Percentiles rank a stretch among this genome's conserved stretches.
phyloP scores from a whole-genome alignment of 768 basidiomycete species.

The Rossbeevera mucosa region DNA sequence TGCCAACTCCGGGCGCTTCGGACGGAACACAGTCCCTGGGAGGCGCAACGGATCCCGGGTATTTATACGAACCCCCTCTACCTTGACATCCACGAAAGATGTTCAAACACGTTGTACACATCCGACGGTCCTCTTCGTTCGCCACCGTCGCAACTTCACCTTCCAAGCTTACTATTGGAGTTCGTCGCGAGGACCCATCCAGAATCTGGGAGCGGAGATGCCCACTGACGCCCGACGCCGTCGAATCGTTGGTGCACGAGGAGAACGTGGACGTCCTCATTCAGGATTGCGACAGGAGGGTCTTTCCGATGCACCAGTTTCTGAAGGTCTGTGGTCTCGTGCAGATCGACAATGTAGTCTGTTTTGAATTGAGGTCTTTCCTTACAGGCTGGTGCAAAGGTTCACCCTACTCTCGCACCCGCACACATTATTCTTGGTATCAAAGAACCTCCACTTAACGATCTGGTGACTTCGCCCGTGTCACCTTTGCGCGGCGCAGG shows the following conservation, averaged over 20 bases:
- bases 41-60: neutral
- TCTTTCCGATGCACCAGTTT: constrained; percentile 65
- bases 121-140: constrained; percentile 25
- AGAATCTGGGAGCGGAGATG: constrained; percentile 86
- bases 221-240: constrained; percentile 75
- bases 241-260: constrained; percentile 53
- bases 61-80: constrained; percentile 5
- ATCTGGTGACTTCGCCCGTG: constrained; percentile 49
- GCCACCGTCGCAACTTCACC: constrained; percentile 16
- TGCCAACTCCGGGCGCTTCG: constrained; percentile 1
- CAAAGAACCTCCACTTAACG: constrained; percentile 74
- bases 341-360: neutral
- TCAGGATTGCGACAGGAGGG: constrained; percentile 70
- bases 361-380: constrained; percentile 1
- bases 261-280: constrained; percentile 65
- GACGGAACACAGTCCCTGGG: constrained; percentile 15
- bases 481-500: constrained; percentile 19
- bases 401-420: constrained; percentile 50
- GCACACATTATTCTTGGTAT: constrained; percentile 83
- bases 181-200: constrained; percentile 71
- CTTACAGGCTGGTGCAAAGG: constrained; percentile 69
- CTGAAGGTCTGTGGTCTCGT: constrained; percentile 47
- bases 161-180: constrained; percentile 44
- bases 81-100: constrained; percentile 8
- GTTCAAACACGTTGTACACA: constrained; percentile 15